phyloP scores from a whole-genome alignment of 352 stramenopile genomes.

The Phytophthora vignae region DNA sequence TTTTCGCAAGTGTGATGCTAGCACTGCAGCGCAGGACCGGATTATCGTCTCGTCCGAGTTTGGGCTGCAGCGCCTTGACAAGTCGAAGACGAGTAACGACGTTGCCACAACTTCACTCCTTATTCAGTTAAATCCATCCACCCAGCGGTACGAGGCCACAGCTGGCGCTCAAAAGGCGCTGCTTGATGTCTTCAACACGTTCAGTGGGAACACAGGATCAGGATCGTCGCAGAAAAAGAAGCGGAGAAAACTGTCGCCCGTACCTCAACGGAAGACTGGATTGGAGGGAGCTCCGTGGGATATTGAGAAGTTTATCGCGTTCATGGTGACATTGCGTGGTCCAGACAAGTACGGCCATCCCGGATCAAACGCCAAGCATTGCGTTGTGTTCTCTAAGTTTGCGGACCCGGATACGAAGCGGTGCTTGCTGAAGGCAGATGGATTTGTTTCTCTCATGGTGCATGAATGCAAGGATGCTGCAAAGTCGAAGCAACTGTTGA shows the following conservation, averaged over 20 bases:
- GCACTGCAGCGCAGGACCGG: constrained; percentile 27
- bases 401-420: constrained; percentile 45
- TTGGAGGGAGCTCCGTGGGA: constrained; percentile 47
- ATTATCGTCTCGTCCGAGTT: constrained; percentile 42
- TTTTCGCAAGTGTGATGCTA: constrained; percentile 49
- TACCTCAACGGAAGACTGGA: constrained; percentile 11
- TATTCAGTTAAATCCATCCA: constrained; percentile 26
- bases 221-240: constrained; percentile 59
- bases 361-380: constrained; percentile 45
- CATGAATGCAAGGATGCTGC: constrained; percentile 52
- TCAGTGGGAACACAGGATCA: constrained; percentile 22
- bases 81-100: constrained; percentile 16
- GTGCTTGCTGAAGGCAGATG: constrained; percentile 41
- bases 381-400: constrained; percentile 78
- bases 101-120: constrained; percentile 20
- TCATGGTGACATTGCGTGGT: constrained; percentile 44
- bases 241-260: constrained; percentile 47
- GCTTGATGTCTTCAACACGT: constrained; percentile 54
- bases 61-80: constrained; percentile 33
- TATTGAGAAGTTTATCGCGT: constrained; percentile 73
- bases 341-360: constrained; percentile 29
- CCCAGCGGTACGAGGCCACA: constrained; percentile 38
- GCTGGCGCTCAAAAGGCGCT: constrained; percentile 35
- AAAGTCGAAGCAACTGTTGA: constrained; percentile 56
- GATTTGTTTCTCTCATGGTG: constrained; percentile 52